Evolutionary conservation across 2,329 filamentous ascomycete genomes (phyloP).

Genomic region (Ciborinia camelliae): DNA sequence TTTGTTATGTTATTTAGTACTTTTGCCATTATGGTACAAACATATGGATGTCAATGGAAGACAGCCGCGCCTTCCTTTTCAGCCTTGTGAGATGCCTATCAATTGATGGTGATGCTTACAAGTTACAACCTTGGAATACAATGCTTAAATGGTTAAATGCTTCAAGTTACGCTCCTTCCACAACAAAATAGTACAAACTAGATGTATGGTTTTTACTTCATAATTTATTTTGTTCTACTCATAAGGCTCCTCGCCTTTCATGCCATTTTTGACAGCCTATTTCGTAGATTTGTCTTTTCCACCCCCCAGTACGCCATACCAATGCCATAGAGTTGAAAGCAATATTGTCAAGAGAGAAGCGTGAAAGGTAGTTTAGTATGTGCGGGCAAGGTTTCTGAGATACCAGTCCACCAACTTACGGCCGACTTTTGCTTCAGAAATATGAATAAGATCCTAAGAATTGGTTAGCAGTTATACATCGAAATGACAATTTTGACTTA

Average conservation of each 20-base stretch:
- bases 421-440: conserved; percentile 97
- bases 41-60: conserved; percentile 3
- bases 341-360: conserved; percentile 28
- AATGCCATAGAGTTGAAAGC: conserved; percentile 34
- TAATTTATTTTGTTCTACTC: conserved; percentile 17
- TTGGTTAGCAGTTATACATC: conserved; percentile 25
- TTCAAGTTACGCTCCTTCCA: neutral
- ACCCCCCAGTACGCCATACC: conserved; percentile 23
- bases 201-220: conserved; percentile 7
- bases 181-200: neutral
- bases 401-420: conserved; percentile 99
- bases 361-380: conserved; percentile 61
- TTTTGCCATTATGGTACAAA: neutral
- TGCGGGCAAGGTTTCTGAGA: conserved; percentile 90
- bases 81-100: conserved; percentile 4
- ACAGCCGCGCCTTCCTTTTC: conserved; percentile 8
- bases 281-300: conserved; percentile 15
- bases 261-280: conserved; percentile 15
- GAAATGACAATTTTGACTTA: conserved; percentile 48
- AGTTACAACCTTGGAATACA: neutral
- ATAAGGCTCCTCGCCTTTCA: conserved; percentile 17
- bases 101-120: no score
- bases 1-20: conserved; percentile 3
- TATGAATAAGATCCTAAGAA: conserved; percentile 85
- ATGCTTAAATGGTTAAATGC: neutral